Conservation (phyloP, 2,329 filamentous ascomycete genomes). For the Fonsecaea nubica region DNA sequence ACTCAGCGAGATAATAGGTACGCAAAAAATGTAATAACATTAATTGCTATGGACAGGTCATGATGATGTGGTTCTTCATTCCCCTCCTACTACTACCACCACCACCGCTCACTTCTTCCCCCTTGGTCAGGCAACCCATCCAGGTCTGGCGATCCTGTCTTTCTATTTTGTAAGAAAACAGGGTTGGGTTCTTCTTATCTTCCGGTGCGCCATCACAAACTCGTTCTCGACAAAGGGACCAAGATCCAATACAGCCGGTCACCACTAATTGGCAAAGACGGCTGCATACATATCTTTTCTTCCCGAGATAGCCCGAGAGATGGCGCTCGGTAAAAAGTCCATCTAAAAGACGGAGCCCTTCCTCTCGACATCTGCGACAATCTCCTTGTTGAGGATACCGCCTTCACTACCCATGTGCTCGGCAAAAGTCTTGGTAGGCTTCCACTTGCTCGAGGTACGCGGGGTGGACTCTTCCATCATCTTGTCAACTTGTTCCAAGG, state of each 20-base stretch:
- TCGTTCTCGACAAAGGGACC: background rate
- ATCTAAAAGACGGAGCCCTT: slow-evolving; percentile 44
- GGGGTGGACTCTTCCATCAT: slow-evolving; percentile 89
- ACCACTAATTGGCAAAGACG: background rate
- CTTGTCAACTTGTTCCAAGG: slow-evolving; percentile 80
- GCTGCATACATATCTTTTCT: background rate
- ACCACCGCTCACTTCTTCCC: background rate
- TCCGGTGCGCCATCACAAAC: background rate
- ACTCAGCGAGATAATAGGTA: background rate
- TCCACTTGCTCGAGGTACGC: slow-evolving; percentile 77
- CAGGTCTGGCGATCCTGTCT: slow-evolving; percentile 8
- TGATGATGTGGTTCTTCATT: background rate
- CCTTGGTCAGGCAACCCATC: background rate
- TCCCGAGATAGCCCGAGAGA: background rate
- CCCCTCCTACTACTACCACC: background rate
- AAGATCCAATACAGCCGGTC: background rate
- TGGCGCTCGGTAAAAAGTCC: background rate
- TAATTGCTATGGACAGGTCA: background rate
- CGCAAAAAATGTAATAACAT: background rate
- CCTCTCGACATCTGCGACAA: slow-evolving; percentile 43
- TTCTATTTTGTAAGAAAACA: background rate
- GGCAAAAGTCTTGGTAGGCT: slow-evolving; percentile 73
- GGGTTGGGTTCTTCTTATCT: background rate
- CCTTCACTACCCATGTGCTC: slow-evolving; percentile 59
- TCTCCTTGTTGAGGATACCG: slow-evolving; percentile 39